Evolutionary conservation across 2,329 filamentous ascomycete genomes (phyloP).

Genomic region (Zasmidium citrigriseum): DNA sequence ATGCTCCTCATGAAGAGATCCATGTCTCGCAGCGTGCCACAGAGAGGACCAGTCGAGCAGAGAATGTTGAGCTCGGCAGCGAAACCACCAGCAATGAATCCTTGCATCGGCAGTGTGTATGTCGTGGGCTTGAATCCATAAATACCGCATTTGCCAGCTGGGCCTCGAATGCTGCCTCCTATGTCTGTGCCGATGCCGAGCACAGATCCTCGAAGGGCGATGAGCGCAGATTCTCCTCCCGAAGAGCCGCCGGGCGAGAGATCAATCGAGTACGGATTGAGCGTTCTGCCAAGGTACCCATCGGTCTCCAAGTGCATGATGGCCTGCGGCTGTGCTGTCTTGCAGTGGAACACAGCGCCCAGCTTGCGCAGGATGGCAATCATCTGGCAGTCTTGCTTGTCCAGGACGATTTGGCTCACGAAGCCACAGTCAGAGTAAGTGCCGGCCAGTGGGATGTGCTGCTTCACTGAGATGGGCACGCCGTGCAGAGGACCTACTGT

Average conservation of each 20-base stretch:
- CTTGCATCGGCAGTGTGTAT: too few species aligned
- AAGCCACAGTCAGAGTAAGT: constrained; percentile 15
- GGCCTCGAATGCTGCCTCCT: constrained; percentile 67
- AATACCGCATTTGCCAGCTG: constrained; percentile 68
- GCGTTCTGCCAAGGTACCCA: constrained; percentile 7
- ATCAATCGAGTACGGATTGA: constrained; percentile 21
- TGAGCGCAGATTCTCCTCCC: constrained; percentile 56
- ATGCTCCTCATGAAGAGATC: constrained; percentile 2
- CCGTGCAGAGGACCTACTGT: constrained; percentile 20
- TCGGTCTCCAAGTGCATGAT: constrained; percentile 22
- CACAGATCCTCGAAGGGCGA: background rate
- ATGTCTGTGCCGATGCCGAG: constrained; percentile 60
- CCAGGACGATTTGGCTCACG: constrained; percentile 1
- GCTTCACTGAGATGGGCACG: constrained; percentile 20
- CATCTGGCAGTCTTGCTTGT: constrained; percentile 17
- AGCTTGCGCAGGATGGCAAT: constrained; percentile 11
- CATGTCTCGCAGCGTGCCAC: background rate
- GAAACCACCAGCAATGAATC: too few species aligned
- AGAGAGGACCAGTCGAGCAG: background rate
- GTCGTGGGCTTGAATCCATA: constrained; percentile 39
- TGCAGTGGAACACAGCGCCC: constrained; percentile 23
- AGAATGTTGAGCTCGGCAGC: constrained; percentile 1
- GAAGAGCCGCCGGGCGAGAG: constrained; percentile 36
- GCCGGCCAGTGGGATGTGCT: constrained; percentile 16
- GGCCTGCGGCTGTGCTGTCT: constrained; percentile 19